Evolutionary conservation across 192 early-diverging fungal species (phyloP).

Genomic region (Coemansia sp.): DNA sequence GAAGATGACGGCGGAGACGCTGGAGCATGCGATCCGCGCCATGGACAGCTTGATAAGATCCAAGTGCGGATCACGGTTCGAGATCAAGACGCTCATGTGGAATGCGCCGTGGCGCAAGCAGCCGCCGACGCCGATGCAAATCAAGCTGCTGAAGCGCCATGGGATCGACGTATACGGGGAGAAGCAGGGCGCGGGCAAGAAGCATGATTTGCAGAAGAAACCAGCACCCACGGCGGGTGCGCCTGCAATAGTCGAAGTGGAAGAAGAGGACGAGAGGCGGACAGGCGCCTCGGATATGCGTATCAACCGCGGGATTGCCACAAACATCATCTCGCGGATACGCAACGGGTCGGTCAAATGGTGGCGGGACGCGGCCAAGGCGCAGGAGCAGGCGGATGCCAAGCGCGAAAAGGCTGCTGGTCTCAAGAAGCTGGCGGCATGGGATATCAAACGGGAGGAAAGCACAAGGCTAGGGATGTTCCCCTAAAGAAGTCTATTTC

Average conservation of each 20-base stretch:
- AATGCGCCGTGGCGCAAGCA: constrained; percentile 59
- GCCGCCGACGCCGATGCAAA: constrained; percentile 60
- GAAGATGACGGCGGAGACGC: constrained; percentile 41
- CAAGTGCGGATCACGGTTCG: background rate
- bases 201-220: no score
- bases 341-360: constrained; percentile 57
- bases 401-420: background rate
- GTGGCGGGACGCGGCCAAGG: constrained; percentile 38
- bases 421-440: background rate
- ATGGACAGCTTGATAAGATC: constrained; percentile 63
- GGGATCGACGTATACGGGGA: constrained; percentile 34
- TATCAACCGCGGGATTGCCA: constrained; percentile 68
- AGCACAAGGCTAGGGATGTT: no score
- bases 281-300: background rate
- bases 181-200: background rate
- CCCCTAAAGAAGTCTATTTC: no score
- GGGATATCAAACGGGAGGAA: background rate
- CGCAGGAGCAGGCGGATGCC: constrained; percentile 11
- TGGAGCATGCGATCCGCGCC: constrained; percentile 62
- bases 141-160: constrained; percentile 43
- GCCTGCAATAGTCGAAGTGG: background rate
- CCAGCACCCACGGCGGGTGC: no score
- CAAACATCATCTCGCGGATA: constrained; percentile 67
- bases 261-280: background rate
- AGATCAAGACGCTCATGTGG: constrained; percentile 32